Conservation (phyloP, 148 eudicot genomes). For the Mesembryanthemum crystallinum region DNA sequence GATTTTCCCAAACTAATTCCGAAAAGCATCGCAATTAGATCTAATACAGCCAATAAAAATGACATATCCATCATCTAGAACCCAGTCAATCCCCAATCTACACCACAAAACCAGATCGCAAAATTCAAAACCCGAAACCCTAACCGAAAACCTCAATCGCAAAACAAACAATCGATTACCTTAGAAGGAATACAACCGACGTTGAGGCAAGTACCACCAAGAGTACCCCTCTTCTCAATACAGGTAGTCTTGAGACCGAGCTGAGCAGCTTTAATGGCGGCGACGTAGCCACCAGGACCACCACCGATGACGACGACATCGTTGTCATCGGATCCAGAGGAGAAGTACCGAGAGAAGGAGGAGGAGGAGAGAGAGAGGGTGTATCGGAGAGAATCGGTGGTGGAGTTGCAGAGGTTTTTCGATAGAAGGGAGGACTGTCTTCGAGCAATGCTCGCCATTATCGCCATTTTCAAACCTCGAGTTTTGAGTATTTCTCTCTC, state of each 20-base stretch:
- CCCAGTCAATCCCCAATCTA: too few species aligned
- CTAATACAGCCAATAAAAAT: too few species aligned
- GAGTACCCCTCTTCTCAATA: slow-evolving; percentile 88
- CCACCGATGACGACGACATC: slow-evolving; percentile 94
- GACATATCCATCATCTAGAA: too few species aligned
- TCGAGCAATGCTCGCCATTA: slow-evolving; percentile 64
- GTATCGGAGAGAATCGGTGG: slow-evolving; percentile 36
- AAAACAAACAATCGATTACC: slow-evolving; percentile 34
- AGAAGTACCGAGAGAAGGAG: slow-evolving; percentile 52
- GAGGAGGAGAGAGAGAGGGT: slow-evolving; percentile 43
- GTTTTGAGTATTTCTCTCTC: background rate
- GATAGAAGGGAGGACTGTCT: slow-evolving; percentile 44
- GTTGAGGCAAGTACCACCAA: slow-evolving; percentile 94
- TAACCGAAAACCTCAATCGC: background rate
- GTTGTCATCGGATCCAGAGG: slow-evolving; percentile 71
- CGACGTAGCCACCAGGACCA: slow-evolving; percentile 95
- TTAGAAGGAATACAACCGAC: slow-evolving; percentile 97
- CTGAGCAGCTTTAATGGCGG: slow-evolving; percentile 96
- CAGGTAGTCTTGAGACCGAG: slow-evolving; percentile 90
- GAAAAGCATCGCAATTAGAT: background rate
- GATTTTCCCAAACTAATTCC: too few species aligned
- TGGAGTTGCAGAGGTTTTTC: slow-evolving; percentile 26
- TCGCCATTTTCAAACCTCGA: slow-evolving; percentile 48
- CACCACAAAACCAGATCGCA: background rate
- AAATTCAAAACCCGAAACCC: background rate